A percentile compares a stretch with the other conserved stretches of the same genome.
phyloP scores from a whole-genome alignment of 306 rosid species.

The Elaeagnus macrophylla region DNA sequence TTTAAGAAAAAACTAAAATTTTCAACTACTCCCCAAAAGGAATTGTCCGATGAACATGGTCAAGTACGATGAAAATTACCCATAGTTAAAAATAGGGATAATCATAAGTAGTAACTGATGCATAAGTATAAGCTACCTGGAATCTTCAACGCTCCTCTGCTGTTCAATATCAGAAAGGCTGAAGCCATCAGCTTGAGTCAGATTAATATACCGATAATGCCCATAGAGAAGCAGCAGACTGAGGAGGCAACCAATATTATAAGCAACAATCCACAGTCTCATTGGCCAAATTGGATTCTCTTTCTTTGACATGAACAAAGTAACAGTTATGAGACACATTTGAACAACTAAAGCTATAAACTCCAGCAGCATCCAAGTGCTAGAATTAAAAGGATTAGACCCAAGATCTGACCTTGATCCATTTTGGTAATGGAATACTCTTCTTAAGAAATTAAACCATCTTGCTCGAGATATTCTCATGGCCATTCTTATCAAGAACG shows the following conservation, averaged over 20 bases:
- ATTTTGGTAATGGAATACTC: slow-evolving; percentile 92
- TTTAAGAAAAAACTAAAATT: no score
- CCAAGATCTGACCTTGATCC: slow-evolving; percentile 81
- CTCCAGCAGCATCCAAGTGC: slow-evolving; percentile 80
- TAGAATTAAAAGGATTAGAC: slow-evolving; percentile 75
- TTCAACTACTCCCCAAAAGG: no score
- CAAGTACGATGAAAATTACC: no score
- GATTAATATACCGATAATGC: slow-evolving; percentile 46
- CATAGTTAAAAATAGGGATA: neutral
- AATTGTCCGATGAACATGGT: no score
- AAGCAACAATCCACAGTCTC: slow-evolving; percentile 87
- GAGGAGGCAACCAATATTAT: slow-evolving; percentile 74
- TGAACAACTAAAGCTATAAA: slow-evolving; percentile 60
- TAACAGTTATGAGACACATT: slow-evolving; percentile 41
- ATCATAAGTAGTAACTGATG: slow-evolving; percentile 4
- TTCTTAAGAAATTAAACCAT: slow-evolving; percentile 81
- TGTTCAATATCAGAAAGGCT: slow-evolving; percentile 59
- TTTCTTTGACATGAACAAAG: slow-evolving; percentile 49
- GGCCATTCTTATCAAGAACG: slow-evolving; percentile 46
- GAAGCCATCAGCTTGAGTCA: slow-evolving; percentile 41
- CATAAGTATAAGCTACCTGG: slow-evolving; percentile 44
- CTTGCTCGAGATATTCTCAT: slow-evolving; percentile 89
- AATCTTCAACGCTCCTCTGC: slow-evolving; percentile 60
- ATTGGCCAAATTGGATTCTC: slow-evolving; percentile 97
- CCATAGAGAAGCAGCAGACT: slow-evolving; percentile 64